phyloP scores from a whole-genome alignment of 2,329 filamentous ascomycete genomes.

The Cercospora sp. region DNA sequence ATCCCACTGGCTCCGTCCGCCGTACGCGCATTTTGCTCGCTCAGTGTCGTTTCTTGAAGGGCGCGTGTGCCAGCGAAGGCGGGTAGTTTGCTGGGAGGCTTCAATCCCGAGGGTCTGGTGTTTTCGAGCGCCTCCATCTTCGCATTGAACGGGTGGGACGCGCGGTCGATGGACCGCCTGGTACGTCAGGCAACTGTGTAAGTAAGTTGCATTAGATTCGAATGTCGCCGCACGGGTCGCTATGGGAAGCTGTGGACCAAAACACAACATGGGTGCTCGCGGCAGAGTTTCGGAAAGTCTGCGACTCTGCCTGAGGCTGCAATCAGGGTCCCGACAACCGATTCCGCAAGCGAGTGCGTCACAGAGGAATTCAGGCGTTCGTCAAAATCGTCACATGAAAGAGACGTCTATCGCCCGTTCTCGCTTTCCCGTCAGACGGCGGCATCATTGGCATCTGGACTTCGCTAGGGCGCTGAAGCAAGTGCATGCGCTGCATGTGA shows the following conservation, averaged over 20 bases:
- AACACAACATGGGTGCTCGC: neutral
- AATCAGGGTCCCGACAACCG: neutral
- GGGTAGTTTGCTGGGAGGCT: slow-evolving; percentile 36
- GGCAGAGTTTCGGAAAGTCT: neutral
- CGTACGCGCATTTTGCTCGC: slow-evolving; percentile 53
- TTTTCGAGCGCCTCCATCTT: slow-evolving; percentile 39
- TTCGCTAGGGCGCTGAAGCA: neutral
- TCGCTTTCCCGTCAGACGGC: neutral
- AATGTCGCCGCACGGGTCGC: neutral
- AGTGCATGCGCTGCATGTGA: slow-evolving; percentile 1
- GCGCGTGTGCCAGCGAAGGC: slow-evolving; percentile 23
- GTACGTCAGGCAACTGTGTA: slow-evolving; percentile 18
- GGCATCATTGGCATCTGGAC: neutral
- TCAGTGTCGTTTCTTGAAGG: slow-evolving; percentile 37
- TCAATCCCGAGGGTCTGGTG: slow-evolving; percentile 36
- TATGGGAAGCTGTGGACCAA: neutral
- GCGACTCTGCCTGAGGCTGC: neutral
- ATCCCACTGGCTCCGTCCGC: slow-evolving; percentile 19
- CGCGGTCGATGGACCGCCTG: slow-evolving; percentile 9
- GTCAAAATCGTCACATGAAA: neutral
- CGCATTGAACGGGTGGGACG: slow-evolving; percentile 13
- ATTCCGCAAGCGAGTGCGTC: neutral
- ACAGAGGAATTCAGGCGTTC: neutral
- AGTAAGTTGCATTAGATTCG: slow-evolving; percentile 3
- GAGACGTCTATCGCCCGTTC: neutral